These are phyloP conservation scores for Nelumbo lutea DNA, from an alignment of 164 flowering plant genomes.

Conservation along the genomic window DNA sequence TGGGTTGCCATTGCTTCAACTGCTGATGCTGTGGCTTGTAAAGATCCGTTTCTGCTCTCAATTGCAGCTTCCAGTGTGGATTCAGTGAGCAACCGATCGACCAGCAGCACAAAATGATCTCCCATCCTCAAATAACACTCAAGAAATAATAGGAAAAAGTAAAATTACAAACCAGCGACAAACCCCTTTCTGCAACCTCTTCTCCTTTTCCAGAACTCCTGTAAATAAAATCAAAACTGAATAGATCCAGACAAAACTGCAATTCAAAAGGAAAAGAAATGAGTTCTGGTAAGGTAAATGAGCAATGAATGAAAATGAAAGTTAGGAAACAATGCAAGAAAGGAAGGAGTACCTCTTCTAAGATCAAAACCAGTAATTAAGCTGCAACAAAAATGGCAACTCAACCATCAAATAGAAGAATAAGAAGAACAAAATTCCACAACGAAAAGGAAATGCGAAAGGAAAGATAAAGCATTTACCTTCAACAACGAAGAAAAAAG, in stretches of 20 bases:
- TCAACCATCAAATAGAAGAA: neutral
- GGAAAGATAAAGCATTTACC: neutral
- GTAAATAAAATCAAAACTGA: neutral
- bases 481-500: neutral
- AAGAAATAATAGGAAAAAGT: no score
- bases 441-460: neutral
- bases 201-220: neutral
- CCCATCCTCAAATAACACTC: slow-evolving; percentile 44
- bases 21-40: slow-evolving; percentile 20
- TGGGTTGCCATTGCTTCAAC: slow-evolving; percentile 18
- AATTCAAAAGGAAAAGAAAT: neutral
- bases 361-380: no score
- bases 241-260: neutral
- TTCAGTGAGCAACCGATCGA: slow-evolving; percentile 60
- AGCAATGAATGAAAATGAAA: neutral
- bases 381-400: no score
- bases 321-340: neutral
- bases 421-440: neutral
- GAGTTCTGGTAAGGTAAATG: neutral
- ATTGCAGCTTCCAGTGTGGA: slow-evolving; percentile 56
- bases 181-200: neutral
- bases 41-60: slow-evolving; percentile 32
- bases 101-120: slow-evolving; percentile 74
- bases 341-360: no score
- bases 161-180: no score